Conservation (phyloP, 2,329 filamentous ascomycete species). For the Aureobasidium sp. region DNA sequence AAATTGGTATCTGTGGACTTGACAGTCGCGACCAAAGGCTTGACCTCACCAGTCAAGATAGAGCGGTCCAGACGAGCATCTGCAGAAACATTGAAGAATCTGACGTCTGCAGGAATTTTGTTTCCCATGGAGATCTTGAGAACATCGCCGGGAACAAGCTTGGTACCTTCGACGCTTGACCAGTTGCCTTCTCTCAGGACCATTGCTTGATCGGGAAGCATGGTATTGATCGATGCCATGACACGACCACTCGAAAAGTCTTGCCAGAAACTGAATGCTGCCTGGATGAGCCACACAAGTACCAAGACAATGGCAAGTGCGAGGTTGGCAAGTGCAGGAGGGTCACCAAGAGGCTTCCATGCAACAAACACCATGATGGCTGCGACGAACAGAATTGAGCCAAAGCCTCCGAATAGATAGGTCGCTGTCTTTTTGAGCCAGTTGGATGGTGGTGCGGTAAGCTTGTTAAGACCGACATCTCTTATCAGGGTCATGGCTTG, state of each 20-base stretch:
- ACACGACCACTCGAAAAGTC: conserved; percentile 70
- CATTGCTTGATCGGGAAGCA: conserved; percentile 66
- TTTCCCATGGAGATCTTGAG: conserved; percentile 61
- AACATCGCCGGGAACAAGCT: conserved; percentile 65
- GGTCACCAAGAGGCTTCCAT: conserved; percentile 65
- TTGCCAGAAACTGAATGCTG: conserved; percentile 48
- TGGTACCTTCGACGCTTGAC: conserved; percentile 26
- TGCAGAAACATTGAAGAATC: conserved; percentile 58
- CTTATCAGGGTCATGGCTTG: conserved; percentile 46
- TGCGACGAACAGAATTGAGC: conserved; percentile 59
- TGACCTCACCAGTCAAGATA: conserved; percentile 53
- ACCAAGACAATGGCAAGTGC: conserved; percentile 65
- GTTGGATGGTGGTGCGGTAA: conserved; percentile 55
- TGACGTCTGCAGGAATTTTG: conserved; percentile 64
- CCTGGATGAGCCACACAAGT: conserved; percentile 55
- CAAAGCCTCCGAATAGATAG: conserved; percentile 73
- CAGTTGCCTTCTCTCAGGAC: conserved; percentile 52
- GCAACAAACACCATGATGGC: conserved; percentile 65
- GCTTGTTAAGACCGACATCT: conserved; percentile 58
- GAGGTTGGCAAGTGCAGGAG: conserved; percentile 60
- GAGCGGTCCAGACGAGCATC: conserved; percentile 66
- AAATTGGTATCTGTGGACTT: conserved; percentile 65
- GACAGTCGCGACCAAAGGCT: conserved; percentile 48
- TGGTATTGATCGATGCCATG: conserved; percentile 70
- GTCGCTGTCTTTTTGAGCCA: conserved; percentile 49